These are phyloP conservation scores for Boletus sp. DNA, from an alignment of 768 basidiomycete species.

Conservation along the genomic window DNA sequence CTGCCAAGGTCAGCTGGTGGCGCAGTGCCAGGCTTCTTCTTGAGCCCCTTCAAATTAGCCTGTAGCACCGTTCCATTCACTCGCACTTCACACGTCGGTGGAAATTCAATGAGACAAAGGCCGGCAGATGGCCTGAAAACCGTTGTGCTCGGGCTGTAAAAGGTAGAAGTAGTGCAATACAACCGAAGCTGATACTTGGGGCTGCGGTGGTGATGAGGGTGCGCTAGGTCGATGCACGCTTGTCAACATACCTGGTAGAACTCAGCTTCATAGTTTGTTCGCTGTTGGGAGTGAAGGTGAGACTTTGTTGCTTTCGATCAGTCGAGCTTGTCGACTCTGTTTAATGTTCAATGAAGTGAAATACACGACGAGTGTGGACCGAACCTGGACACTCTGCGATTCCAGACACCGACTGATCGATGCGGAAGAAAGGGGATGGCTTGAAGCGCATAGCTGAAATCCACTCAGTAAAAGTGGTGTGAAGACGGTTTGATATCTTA, in stretches of 20 bases:
- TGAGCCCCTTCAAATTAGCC: slow-evolving; percentile 84
- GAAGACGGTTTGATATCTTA: slow-evolving; percentile 19
- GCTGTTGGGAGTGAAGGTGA: slow-evolving; percentile 60
- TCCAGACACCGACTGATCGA: slow-evolving; percentile 62
- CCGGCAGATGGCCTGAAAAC: slow-evolving; percentile 49
- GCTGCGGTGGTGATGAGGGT: slow-evolving; percentile 34
- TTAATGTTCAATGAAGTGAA: slow-evolving; percentile 3
- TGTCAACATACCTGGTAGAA: slow-evolving; percentile 46
- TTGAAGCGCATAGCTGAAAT: slow-evolving; percentile 68
- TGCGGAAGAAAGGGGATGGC: slow-evolving; percentile 70
- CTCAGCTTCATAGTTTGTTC: slow-evolving; percentile 64
- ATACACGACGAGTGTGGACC: slow-evolving; percentile 7
- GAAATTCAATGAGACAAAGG: slow-evolving; percentile 85
- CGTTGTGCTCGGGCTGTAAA: slow-evolving; percentile 49
- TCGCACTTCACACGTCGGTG: slow-evolving; percentile 86
- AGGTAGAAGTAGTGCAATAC: slow-evolving; percentile 84
- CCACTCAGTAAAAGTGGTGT: slow-evolving; percentile 9
- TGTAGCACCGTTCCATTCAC: slow-evolving; percentile 67
- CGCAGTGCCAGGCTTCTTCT: slow-evolving; percentile 93
- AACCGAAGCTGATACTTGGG: slow-evolving; percentile 76
- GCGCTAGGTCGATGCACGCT: background rate
- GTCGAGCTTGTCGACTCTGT: slow-evolving; percentile 74
- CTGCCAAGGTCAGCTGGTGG: slow-evolving; percentile 77
- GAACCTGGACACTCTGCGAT: slow-evolving; percentile 79
- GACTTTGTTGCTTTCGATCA: slow-evolving; percentile 64